These are phyloP conservation scores for Fusarium sp. DNA, from an alignment of 2,329 filamentous ascomycete genomes.

Conservation along the genomic window DNA sequence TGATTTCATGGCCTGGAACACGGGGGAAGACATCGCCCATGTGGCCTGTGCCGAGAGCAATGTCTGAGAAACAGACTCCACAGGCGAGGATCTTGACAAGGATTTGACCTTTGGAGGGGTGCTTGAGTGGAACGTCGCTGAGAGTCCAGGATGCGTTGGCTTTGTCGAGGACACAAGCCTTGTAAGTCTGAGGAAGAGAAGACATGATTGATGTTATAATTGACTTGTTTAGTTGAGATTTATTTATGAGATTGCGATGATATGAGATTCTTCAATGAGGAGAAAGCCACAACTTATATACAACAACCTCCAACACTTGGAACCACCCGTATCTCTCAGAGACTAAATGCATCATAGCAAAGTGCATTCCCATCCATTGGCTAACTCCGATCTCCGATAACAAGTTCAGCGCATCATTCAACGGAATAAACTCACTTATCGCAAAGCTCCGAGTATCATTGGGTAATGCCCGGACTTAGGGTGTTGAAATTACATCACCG, in stretches of 20 bases:
- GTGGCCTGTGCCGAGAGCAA: constrained; percentile 59
- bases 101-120: constrained; percentile 68
- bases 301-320: neutral
- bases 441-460: constrained; percentile 1
- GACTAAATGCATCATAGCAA: neutral
- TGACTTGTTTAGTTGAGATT: neutral
- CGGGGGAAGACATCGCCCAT: constrained; percentile 70
- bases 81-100: constrained; percentile 79
- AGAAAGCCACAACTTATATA: constrained; percentile 4
- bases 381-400: constrained; percentile 7
- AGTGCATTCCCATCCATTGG: neutral
- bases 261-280: neutral
- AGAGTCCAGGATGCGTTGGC: constrained; percentile 65
- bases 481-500: constrained; percentile 32
- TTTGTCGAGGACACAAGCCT: constrained; percentile 71
- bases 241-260: neutral
- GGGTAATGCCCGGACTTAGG: constrained; percentile 17
- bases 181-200: constrained; percentile 73
- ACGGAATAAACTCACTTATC: neutral
- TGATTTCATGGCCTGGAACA: constrained; percentile 77
- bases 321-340: neutral
- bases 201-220: constrained; percentile 37
- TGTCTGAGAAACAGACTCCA: constrained; percentile 77
- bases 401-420: neutral
- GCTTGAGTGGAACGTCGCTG: constrained; percentile 69